Evolutionary conservation across 305 asterid genomes (phyloP).

Genomic region (Salvia sclarea): DNA sequence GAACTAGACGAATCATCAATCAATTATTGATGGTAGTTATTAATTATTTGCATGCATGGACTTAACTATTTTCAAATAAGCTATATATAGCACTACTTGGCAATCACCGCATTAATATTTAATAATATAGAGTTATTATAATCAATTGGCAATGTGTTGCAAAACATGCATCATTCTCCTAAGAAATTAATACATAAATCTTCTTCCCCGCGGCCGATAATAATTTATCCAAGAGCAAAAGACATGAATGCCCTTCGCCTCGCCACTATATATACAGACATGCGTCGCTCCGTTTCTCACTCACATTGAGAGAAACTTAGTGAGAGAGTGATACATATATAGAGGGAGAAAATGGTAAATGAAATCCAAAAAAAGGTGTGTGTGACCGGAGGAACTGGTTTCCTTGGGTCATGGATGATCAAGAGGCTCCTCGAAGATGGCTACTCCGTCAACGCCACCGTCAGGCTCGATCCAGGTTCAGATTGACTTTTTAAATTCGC

Average conservation of each 20-base stretch:
- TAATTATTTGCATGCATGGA: too few relatives aligned
- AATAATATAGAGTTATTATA: too few relatives aligned
- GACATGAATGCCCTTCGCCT: conserved; percentile 9
- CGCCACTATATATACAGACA: not conserved
- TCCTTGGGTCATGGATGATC: conserved; percentile 56
- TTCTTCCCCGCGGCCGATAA: not conserved
- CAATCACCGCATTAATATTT: too few relatives aligned
- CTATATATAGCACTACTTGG: too few relatives aligned
- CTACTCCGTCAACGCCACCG: conserved; percentile 48
- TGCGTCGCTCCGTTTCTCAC: not conserved
- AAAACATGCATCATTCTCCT: too few relatives aligned
- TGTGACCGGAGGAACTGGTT: conserved; percentile 77
- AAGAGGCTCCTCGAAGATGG: conserved; percentile 61
- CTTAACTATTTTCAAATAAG: too few relatives aligned
- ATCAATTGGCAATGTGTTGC: not conserved
- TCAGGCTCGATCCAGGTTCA: conserved; percentile 43
- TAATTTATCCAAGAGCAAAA: not conserved
- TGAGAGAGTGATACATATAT: not conserved
- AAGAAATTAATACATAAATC: not conserved
- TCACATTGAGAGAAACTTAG: not conserved
- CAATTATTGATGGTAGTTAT: too few relatives aligned
- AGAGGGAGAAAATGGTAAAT: conserved; percentile 19
- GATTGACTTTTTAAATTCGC: too few relatives aligned
- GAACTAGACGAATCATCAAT: too few relatives aligned
- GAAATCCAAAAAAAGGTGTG: conserved; percentile 42